Conservation (phyloP, 768 basidiomycete species). For the Pulveroboletus sp. region DNA sequence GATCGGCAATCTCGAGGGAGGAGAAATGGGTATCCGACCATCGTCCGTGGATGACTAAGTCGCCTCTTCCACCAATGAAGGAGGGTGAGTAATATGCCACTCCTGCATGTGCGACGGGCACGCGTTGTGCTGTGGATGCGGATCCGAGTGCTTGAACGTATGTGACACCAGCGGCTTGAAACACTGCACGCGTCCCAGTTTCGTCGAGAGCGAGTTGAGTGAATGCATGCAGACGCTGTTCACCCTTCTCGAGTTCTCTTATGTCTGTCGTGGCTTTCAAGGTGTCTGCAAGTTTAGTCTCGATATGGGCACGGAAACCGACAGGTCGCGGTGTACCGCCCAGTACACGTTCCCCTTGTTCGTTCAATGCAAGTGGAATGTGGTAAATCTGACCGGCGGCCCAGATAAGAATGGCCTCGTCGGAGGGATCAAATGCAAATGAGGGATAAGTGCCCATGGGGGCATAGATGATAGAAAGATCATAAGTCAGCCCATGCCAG, state of each 20-base stretch:
- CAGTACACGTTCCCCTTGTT: conserved; percentile 46
- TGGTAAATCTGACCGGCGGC: conserved; percentile 66
- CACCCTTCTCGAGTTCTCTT: conserved; percentile 48
- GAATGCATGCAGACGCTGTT: conserved; percentile 59
- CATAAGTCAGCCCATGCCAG: conserved; percentile 69
- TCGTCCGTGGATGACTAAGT: conserved; percentile 58
- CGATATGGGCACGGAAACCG: conserved; percentile 58
- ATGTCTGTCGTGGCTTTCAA: conserved; percentile 46
- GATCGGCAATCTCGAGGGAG: conserved; percentile 60
- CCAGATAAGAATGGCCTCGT: conserved; percentile 57
- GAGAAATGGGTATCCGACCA: conserved; percentile 67
- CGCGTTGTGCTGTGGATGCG: conserved; percentile 32
- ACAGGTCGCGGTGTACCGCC: conserved; percentile 44
- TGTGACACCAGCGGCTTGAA: conserved; percentile 59
- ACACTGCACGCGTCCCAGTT: conserved; percentile 50
- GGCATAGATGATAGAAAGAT: conserved; percentile 57
- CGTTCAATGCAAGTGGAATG: conserved; percentile 43
- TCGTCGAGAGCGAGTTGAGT: conserved; percentile 56
- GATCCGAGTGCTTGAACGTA: conserved; percentile 25
- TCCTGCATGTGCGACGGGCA: conserved; percentile 46
- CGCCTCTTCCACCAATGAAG: conserved; percentile 39
- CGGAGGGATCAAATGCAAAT: conserved; percentile 49
- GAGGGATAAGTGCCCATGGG: conserved; percentile 81
- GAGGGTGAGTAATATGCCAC: conserved; percentile 65
- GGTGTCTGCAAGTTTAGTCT: conserved; percentile 63